phyloP scores from a whole-genome alignment of 306 rosid genomes.

The Chamaecrista fasciculata region DNA sequence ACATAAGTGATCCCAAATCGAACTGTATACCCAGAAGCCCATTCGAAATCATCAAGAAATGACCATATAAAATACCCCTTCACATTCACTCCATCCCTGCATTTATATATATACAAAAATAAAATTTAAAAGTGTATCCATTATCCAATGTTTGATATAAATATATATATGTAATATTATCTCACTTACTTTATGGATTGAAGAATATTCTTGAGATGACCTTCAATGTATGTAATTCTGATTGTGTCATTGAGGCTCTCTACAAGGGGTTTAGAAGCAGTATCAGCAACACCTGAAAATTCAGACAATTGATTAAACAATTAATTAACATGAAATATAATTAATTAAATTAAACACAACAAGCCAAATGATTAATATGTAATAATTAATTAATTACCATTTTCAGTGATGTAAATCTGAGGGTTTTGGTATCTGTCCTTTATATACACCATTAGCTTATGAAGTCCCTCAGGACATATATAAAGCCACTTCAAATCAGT shows the following conservation, averaged over 20 bases:
- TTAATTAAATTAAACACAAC: too few species aligned
- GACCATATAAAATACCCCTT: conserved; percentile 49
- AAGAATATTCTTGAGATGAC: conserved; percentile 43
- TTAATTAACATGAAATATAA: too few species aligned
- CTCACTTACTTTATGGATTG: conserved; percentile 47
- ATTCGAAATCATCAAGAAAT: conserved; percentile 47
- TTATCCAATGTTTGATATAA: too few species aligned
- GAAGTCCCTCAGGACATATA: conserved; percentile 50
- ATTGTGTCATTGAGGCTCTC: conserved; percentile 39
- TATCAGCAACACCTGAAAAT: conserved; percentile 41
- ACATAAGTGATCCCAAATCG: conserved; percentile 45
- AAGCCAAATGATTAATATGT: too few species aligned
- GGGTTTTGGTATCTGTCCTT: background rate
- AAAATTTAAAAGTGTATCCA: too few species aligned
- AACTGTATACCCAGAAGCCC: conserved; percentile 51
- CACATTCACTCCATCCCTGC: conserved; percentile 43
- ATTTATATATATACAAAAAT: too few species aligned
- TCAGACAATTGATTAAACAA: too few species aligned
- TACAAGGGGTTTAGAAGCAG: conserved; percentile 33
- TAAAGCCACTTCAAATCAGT: conserved; percentile 48
- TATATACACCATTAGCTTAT: background rate
- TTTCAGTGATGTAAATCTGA: conserved; percentile 48
- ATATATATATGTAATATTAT: too few species aligned
- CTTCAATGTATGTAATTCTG: conserved; percentile 41
- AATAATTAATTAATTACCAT: too few species aligned